Base-by-base conservation (phyloP, 352 stramenopile species). In the Pythium brachiatum region DNA sequence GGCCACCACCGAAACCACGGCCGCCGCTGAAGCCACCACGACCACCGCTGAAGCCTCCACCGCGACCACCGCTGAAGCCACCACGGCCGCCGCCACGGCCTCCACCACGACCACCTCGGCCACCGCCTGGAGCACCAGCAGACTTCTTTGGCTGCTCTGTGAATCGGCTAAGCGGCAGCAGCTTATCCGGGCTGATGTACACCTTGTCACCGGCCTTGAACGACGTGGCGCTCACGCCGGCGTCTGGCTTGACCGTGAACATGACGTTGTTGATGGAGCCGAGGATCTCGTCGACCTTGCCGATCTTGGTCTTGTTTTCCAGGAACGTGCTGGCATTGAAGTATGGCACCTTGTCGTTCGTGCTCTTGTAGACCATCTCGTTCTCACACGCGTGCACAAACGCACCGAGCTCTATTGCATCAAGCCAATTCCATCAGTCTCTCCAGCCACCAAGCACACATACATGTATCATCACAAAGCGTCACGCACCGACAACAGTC, bases 241-340 rank as follows among this genome's bases (percentile, higher is more conserved):
- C 70, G 64, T 98, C 96, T 31, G 96, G 94, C 74, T 99, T 99
- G 48, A 99, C 80, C 43, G 96, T 99, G 76, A 99, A 99, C 81
- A 95, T 94, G 56, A 97, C 88, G 53, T 98, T 83, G 66, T 98
- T 96, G 63, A 99, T 97, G 48, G 96, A 96, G 43, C 97, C 97
- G 44, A 99, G 89, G 72, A 99, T 98, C 81, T 99, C 97, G 76
- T 99, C 97, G 26, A 99, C 88, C 74, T 99, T 99, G 64, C 97
- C 97, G 66, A 99, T 98, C 72, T 98, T 97, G 63, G 94, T 98
- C 83, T 99, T 99, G 85, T 99, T 99, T 73, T 99, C 95, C 3
- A 99, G 82, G 85, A 98, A 99, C 23, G 97, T 87, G 48, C 90
- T 92, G 23, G 97, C 97, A 73, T 99, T 99, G 69, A 99, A 99